phyloP scores from a whole-genome alignment of 2,329 filamentous ascomycete genomes.

The Penicillium sp. region DNA sequence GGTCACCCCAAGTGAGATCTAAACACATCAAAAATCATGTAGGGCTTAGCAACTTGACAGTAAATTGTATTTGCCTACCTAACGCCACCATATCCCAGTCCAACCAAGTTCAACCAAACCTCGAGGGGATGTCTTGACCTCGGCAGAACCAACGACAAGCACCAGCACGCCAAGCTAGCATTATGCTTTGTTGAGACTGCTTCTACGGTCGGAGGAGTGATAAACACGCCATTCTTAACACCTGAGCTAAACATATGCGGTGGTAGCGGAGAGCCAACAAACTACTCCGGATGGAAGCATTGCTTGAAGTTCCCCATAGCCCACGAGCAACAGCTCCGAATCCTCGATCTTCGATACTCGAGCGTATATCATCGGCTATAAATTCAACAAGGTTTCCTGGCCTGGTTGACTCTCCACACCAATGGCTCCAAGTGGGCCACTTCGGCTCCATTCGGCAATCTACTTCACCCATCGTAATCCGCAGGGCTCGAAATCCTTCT shows the following conservation, averaged over 20 bases:
- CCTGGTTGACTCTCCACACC: slow-evolving; percentile 7
- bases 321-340: neutral
- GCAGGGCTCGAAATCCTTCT: slow-evolving; percentile 12
- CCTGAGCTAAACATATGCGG: neutral
- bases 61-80: neutral
- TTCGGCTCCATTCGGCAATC: slow-evolving; percentile 9
- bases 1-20: neutral
- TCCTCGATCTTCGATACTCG: neutral
- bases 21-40: slow-evolving; percentile 1
- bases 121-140: neutral
- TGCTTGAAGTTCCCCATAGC: neutral
- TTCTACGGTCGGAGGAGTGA: no score
- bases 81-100: neutral
- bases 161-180: neutral
- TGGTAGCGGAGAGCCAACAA: neutral
- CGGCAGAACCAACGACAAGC: neutral
- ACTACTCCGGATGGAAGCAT: neutral
- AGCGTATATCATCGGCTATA: neutral
- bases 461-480: slow-evolving; percentile 1
- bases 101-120: neutral
- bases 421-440: slow-evolving; percentile 5
- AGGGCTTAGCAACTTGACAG: neutral
- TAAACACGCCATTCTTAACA: neutral
- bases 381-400: slow-evolving; percentile 15
- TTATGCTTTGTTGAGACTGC: neutral